phyloP scores from a whole-genome alignment of 2,329 filamentous ascomycete species.

The Penicillium verrucosum region DNA sequence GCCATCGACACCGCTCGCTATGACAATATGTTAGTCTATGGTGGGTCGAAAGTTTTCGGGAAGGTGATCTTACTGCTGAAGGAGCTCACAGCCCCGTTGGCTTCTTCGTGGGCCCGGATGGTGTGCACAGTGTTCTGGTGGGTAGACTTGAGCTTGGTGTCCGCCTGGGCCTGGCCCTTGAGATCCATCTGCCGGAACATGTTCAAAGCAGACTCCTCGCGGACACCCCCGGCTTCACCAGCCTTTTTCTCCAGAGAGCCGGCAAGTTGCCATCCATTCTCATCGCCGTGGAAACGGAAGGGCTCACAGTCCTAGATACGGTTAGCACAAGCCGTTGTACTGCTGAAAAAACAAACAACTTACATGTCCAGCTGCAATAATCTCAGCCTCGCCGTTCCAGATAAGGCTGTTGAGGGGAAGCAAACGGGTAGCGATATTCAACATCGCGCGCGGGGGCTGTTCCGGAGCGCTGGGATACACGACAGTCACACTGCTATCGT shows the following conservation, averaged over 20 bases:
- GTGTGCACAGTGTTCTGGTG: slow-evolving; percentile 96
- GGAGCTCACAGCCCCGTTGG: slow-evolving; percentile 64
- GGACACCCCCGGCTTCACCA: slow-evolving; percentile 54
- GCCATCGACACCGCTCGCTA: slow-evolving; percentile 79
- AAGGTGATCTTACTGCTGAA: slow-evolving; percentile 71
- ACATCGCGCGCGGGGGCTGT: slow-evolving; percentile 82
- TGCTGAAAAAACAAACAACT: slow-evolving; percentile 21
- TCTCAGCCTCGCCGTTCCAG: slow-evolving; percentile 88
- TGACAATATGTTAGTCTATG: slow-evolving; percentile 17
- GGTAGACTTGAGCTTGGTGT: slow-evolving; percentile 89
- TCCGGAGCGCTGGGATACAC: slow-evolving; percentile 92
- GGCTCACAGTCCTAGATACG: slow-evolving; percentile 65
- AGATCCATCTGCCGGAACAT: slow-evolving; percentile 99
- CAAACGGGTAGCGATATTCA: slow-evolving; percentile 84
- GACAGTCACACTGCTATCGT: slow-evolving; percentile 94
- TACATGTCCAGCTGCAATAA: slow-evolving; percentile 89
- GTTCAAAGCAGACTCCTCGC: slow-evolving; percentile 91
- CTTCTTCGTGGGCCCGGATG: slow-evolving; percentile 70
- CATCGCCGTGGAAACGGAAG: slow-evolving; percentile 78
- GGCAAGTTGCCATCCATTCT: slow-evolving; percentile 76
- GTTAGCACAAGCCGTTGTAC: slow-evolving; percentile 1
- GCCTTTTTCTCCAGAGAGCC: slow-evolving; percentile 77
- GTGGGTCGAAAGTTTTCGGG: not conserved
- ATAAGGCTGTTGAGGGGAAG: slow-evolving; percentile 89
- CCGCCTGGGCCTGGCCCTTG: slow-evolving; percentile 86